Conservation (phyloP, 208 protist species). For the Tritrichomonas musculus region DNA sequence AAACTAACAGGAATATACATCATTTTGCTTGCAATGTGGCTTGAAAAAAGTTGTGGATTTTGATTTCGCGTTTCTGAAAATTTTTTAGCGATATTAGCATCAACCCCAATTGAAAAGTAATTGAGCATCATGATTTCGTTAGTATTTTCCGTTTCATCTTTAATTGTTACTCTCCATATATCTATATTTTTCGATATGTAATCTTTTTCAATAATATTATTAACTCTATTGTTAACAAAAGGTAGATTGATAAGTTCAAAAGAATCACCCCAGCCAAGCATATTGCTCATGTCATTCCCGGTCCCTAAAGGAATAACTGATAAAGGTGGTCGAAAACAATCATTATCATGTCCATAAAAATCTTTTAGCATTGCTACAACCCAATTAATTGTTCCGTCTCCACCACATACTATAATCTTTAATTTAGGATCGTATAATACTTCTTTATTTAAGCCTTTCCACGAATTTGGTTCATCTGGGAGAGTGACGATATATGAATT, state of each 20-base stretch:
- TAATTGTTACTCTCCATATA: neutral
- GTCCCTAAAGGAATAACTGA: neutral
- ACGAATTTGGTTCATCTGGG: neutral
- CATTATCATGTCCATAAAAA: neutral
- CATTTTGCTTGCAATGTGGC: neutral
- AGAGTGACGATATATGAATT: neutral
- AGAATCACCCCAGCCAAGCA: neutral
- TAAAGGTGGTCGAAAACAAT: neutral
- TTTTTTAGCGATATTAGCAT: neutral
- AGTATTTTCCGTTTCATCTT: too few species aligned
- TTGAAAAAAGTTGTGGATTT: neutral
- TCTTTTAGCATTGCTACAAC: neutral
- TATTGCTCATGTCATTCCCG: neutral
- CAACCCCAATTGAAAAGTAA: neutral
- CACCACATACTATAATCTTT: neutral
- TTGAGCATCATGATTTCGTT: neutral
- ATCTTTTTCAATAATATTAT: neutral
- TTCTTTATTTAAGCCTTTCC: neutral
- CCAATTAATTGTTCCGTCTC: slow-evolving; percentile 12
- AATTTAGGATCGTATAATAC: neutral
- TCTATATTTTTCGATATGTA: neutral
- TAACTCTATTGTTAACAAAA: neutral
- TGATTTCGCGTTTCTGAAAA: neutral
- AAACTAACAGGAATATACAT: neutral
- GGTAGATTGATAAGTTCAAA: neutral